Percentiles rank a stretch among this genome's conserved stretches.
phyloP scores from a whole-genome alignment of 768 basidiomycete species.

The Mycena belliarum region DNA sequence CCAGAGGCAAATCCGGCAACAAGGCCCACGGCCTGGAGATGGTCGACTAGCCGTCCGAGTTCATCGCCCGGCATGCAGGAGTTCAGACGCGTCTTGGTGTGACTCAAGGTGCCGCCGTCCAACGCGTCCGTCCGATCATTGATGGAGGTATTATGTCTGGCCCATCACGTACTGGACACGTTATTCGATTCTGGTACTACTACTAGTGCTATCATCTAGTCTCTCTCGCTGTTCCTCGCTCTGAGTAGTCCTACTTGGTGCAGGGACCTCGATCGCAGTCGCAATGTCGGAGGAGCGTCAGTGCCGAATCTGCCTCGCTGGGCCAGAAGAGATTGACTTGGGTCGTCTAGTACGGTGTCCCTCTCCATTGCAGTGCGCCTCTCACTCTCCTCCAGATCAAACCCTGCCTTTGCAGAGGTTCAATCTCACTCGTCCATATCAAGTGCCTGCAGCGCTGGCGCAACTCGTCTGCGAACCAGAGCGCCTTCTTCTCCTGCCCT shows the following conservation, averaged over 20 bases:
- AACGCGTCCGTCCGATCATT: no score
- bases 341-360: slow-evolving; percentile 44
- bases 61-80: not conserved
- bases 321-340: slow-evolving; percentile 55
- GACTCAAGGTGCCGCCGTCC: no score
- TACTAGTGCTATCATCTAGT: no score
- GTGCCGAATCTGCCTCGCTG: slow-evolving; percentile 85
- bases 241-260: no score
- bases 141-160: no score
- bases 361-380: not conserved
- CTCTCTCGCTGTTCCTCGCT: no score
- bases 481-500: slow-evolving; percentile 77
- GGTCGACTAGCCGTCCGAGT: not conserved
- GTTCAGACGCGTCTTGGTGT: no score
- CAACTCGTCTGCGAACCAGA: slow-evolving; percentile 43
- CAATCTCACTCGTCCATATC: slow-evolving; percentile 58
- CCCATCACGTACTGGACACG: no score
- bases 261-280: no score
- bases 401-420: slow-evolving; percentile 77
- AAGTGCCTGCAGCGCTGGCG: slow-evolving; percentile 79
- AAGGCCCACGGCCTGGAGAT: not conserved
- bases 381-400: slow-evolving; percentile 54
- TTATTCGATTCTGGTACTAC: no score
- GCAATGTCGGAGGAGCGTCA: slow-evolving; percentile 27
- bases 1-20: slow-evolving; percentile 4